These are phyloP conservation scores for Pleurozium schreberi DNA, from an alignment of 225 moss, liverwort and hornwort species.

Conservation along the genomic window DNA sequence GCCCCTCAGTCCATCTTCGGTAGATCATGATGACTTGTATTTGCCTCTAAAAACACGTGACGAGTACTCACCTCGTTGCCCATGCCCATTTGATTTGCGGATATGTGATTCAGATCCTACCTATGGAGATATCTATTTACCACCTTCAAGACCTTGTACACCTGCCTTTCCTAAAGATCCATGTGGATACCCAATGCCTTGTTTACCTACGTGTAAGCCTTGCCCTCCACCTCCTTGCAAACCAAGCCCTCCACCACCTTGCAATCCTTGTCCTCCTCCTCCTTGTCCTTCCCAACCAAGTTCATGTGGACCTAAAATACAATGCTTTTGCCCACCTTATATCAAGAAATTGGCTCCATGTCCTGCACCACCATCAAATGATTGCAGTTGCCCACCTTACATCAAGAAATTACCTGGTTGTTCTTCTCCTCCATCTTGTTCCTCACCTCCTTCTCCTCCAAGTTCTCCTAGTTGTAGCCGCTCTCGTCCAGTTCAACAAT, in stretches of 20 bases:
- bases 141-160: constrained; percentile 23
- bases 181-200: background rate
- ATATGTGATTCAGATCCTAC: background rate
- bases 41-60: constrained; percentile 9
- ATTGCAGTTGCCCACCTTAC: background rate
- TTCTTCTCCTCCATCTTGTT: constrained; percentile 13
- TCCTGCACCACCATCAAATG: background rate
- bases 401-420: constrained; percentile 17
- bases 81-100: background rate
- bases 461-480: background rate
- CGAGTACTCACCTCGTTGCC: background rate
- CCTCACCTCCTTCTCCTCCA: background rate
- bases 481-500: background rate
- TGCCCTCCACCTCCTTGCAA: background rate
- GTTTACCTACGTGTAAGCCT: background rate
- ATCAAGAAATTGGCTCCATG: constrained; percentile 13
- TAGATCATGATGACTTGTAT: constrained; percentile 27
- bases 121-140: constrained; percentile 29
- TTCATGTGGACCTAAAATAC: background rate
- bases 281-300: background rate
- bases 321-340: constrained; percentile 13
- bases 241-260: background rate
- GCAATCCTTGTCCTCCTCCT: background rate
- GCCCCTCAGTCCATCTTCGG: constrained; percentile 15
- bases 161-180: constrained; percentile 7